Base-by-base conservation (phyloP, 441 rosid species). In the Adansonia rubrostipa region DNA sequence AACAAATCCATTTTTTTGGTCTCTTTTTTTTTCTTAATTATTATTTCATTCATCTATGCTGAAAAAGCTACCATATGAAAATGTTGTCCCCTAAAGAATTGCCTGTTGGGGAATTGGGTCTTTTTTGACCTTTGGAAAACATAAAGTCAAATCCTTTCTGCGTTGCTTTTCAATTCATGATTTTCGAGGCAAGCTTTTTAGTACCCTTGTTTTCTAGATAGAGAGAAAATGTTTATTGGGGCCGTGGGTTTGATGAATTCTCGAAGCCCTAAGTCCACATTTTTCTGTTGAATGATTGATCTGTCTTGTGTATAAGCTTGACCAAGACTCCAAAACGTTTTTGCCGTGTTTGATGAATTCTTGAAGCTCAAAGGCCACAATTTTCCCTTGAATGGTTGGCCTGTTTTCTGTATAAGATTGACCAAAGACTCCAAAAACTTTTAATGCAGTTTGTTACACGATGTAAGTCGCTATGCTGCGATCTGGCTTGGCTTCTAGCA, bases 101-200 rank as follows among this genome's bases (percentile, higher is more conserved):
- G 33, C 33, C 33, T 28, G 2, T 28, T 28, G 33, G 33, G 33
- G 33, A 28, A 28, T 28, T 28, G 33, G 33, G 33, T 28, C 33
- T 28, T 28, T 28, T 28, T 28, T 28, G 33, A 86, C 88, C 78
- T 82, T 85, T 75, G 53, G 67, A 77, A 75, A 72, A 78, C 78
- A 61, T 80, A 86, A 86, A 84, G 85, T 57, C 68, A 70, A 77
- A 79, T 69, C 71, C 83, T 85, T 81, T 80, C 73, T 76, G 71
- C 69, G n/a, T 73, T 80, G 83, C 82, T 85, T 82, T 78, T 58
- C 13, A 13, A 48, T 54, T 78, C 58, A 45, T 79, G 84, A 73
- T 77, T 77, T 40, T 80, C 62, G n/a, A 77, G 75, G 33, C 17
- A 69, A 66, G 24, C 47, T 78, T 82, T 79, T 79, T 66, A 66